Evolutionary conservation across 148 eudicot species (phyloP), one percentile per base, ranked within the genome.

Genomic region (Amaranthus hypochondriacus): DNA sequence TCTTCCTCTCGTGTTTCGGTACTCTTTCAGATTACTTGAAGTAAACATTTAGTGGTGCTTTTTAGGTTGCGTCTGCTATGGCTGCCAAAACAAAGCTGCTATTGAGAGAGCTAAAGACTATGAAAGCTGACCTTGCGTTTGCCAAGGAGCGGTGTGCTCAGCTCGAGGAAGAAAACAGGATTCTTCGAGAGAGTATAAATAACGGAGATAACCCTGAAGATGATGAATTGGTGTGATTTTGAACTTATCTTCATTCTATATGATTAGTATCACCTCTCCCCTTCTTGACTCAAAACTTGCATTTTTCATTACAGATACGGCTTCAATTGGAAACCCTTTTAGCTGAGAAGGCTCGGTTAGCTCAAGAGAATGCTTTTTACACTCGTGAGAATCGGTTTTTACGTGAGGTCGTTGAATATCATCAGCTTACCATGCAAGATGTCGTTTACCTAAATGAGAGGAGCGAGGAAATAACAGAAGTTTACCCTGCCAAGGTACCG

Each of bases 351-450:
- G 89, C 95, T 58, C 85, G 95, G 57, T 81, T 92, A 73, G 94
- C 92, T 3, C 97, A 89, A 75, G 97, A 92, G 86, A 92, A 92
- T 72, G 83, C 94, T 7, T 88, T 88, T 11, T 84, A 71, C 51
- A 89, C 95, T 54, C 83, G 97, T 53, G 97, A 92, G 75, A 92
- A 92, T 66, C 94, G 95, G 50, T 92, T 92, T 73, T 73, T 92
- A 44, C 84, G 95, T 72, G 97, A 92, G 79, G 89, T 92, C 49
- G 95, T 92, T 13, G 97, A 92, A 62, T 92, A 92, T 73, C 95
- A 92, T 78, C 97, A 92, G 82, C 88, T 92, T 4, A 92, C 90
- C 44, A 92, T 92, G 97, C 97, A 92, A 81, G 97, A 92, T 65
- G 94, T 92, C 9, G 88, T 92, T 6, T 92, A 92, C 74, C 62